Evolutionary conservation across 495 filamentous ascomycete species (phyloP), one percentile per base, ranked within the genome.

Genomic region (Rostrohypoxylon terebratum): DNA sequence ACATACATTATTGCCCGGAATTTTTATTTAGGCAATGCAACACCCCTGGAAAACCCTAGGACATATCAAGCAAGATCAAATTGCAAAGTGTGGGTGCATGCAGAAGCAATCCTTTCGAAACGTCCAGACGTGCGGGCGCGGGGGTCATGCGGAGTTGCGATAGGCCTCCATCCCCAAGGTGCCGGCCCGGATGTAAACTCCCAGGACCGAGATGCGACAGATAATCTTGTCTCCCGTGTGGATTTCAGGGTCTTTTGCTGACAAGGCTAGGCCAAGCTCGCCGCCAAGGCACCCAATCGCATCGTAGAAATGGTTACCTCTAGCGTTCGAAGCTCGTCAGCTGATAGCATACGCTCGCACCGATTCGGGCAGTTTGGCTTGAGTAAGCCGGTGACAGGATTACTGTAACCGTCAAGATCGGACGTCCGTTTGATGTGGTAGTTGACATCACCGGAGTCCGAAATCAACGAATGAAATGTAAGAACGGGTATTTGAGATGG

Each of bases 331-430:
- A 54, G 72, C 59, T 74, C 47, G 59, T 61, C 36, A 68, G 72
- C 59, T 67, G 68, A 71, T 67, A 40, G 20, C 66, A 67, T 60
- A 51, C 23, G 18, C 59, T 40, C 21, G 23, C 28, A 38, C 63
- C 59, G 58, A 59, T 71, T 61, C 58, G 67, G 68, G 72, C 67
- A 71, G 67, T 54, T 62, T 60, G 36, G 34, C 67, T 66, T 71
- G 58, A 74, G 72, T 74, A 74, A 74, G 72, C 68, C 72, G 67
- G 59, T 51, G 44, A 59, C 51, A 71, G 20, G 72, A 74, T 74
- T 74, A 74, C 72, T 74, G 59, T 74, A 71, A 58, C 40, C 38
- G 71, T 69, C 23, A 16, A 54, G 28, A 20, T 21, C 71, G 71
- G 71, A 73, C 62, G 40, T 73, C 71, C 71, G 71, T 63, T 62